Percentiles rank a stretch among this genome's conserved stretches.
Conservation (phyloP, 1,284 basidiomycete species). For the Sporisorium scitamineum region DNA sequence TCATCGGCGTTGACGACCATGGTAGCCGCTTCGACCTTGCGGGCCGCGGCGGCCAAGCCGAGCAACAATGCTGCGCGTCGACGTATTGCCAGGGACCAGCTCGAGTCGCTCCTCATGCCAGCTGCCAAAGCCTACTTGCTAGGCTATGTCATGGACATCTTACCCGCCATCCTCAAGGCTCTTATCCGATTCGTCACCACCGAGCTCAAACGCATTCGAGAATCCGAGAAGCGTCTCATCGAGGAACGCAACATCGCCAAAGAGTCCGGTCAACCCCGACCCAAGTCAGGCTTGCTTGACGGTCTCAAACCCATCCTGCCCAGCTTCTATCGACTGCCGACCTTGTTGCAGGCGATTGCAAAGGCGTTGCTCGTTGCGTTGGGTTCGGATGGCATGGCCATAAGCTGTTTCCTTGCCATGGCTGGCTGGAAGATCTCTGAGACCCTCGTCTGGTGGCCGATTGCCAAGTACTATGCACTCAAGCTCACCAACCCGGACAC, state of each 20-base stretch:
- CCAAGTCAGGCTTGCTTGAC: constrained; percentile 7
- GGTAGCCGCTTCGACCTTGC: constrained; percentile 12
- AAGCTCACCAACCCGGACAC: constrained; percentile 25
- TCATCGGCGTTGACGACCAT: constrained; percentile 4
- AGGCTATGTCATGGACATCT: constrained; percentile 60
- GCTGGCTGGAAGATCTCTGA: constrained; percentile 50
- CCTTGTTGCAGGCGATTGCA: constrained; percentile 29
- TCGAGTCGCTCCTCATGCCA: constrained; percentile 54
- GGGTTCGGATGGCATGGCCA: constrained; percentile 52
- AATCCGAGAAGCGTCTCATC: constrained; percentile 31
- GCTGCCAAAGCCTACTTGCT: constrained; percentile 57
- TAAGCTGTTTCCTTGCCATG: constrained; percentile 53
- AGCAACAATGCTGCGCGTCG: constrained; percentile 5
- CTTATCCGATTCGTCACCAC: constrained; percentile 49
- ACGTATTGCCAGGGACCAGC: constrained; percentile 18
- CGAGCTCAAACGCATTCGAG: constrained; percentile 44
- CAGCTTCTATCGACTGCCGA: constrained; percentile 31
- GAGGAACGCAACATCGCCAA: constrained; percentile 39
- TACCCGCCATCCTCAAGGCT: constrained; percentile 61
- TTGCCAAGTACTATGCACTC: constrained; percentile 48
- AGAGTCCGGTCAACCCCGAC: constrained; percentile 16
- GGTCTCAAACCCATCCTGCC: constrained; percentile 31
- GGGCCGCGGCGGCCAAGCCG: constrained; percentile 8
- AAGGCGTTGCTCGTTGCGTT: constrained; percentile 39
- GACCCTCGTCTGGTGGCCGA: constrained; percentile 51